Evolutionary conservation across 1,284 basidiomycete genomes (phyloP), one percentile per base, ranked within the genome.

Genomic region (Puccinia triticina): DNA sequence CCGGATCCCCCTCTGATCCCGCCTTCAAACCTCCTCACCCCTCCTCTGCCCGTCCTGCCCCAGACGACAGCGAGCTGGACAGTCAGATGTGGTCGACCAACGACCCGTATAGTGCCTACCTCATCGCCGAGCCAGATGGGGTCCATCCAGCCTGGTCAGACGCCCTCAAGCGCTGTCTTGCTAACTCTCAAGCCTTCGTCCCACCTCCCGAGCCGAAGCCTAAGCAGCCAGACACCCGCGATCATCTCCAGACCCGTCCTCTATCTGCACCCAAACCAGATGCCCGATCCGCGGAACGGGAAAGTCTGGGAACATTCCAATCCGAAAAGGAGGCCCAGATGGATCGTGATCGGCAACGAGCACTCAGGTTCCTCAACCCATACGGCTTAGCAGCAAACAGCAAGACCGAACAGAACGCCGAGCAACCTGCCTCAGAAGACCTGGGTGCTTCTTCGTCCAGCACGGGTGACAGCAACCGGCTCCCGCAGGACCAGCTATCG

Each of bases 1-100:
- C 46, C 14, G 77, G 77, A 16, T 78, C 77, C 23, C 77, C 77
- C 23, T 78, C 77, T 32, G 77, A 78, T 78, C 77, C 77, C 40
- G 57, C 77, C 34, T 78, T 78, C 29, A 78, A 78, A 69, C 43
- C 59, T 21, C 77, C 77, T 53, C 77, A 78, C 16, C 43, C 40
- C 2, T 46, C 46, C 48, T 32, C 57, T 32, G 77, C 40, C 11
- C 32, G 64, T 53, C 43, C 23, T 43, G 23, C 66, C 7, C 23
- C 46, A 18, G 77, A 78, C 32, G 61, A 78, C 26, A 67, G 46
- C 7, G 77, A 67, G n/a, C 48, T 78, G 26, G 77, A 78, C 12
- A 61, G 67, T 29, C 50, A 78, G 40, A 34, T 69, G 29, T 67
- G 77, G 64, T 48, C 61, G 8, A 67, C 77, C 7, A 37, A n/a